Evolutionary conservation across 495 filamentous ascomycete species (phyloP).

Genomic region (Neurospora terricola): DNA sequence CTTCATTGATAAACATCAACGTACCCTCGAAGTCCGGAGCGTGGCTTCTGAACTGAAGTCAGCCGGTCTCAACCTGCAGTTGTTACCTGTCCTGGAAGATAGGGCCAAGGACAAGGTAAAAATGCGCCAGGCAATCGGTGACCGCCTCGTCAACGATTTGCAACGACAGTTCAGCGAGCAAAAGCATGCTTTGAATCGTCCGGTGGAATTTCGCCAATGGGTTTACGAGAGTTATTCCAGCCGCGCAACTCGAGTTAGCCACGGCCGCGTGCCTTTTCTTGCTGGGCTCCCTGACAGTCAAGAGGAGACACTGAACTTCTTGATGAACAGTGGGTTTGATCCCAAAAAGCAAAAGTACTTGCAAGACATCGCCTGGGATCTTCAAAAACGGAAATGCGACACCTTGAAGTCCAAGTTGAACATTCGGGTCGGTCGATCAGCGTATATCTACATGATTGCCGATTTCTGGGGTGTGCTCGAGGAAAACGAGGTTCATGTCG

Average conservation of each 20-base stretch:
- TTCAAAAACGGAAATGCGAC: slow-evolving; percentile 46
- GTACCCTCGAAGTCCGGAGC: slow-evolving; percentile 65
- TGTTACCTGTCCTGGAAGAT: slow-evolving; percentile 67
- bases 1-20: slow-evolving; percentile 33
- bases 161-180: slow-evolving; percentile 49
- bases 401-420: slow-evolving; percentile 52
- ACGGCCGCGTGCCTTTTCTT: slow-evolving; percentile 30
- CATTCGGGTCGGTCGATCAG: slow-evolving; percentile 63
- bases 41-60: slow-evolving; percentile 51
- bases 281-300: slow-evolving; percentile 43
- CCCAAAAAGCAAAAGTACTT: slow-evolving; percentile 50
- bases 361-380: slow-evolving; percentile 42
- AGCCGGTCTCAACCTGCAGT: slow-evolving; percentile 63
- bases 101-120: slow-evolving; percentile 40
- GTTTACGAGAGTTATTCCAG: slow-evolving; percentile 31
- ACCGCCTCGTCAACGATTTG: slow-evolving; percentile 51
- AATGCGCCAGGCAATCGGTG: slow-evolving; percentile 46
- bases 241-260: slow-evolving; percentile 24
- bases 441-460: slow-evolving; percentile 69
- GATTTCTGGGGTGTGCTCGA: slow-evolving; percentile 65
- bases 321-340: slow-evolving; percentile 58
- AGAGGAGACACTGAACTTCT: slow-evolving; percentile 41
- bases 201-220: slow-evolving; percentile 46
- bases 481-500: slow-evolving; percentile 68
- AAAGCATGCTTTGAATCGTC: slow-evolving; percentile 43